phyloP scores from a whole-genome alignment of 768 basidiomycete species.

The Naganishia vishniacii region DNA sequence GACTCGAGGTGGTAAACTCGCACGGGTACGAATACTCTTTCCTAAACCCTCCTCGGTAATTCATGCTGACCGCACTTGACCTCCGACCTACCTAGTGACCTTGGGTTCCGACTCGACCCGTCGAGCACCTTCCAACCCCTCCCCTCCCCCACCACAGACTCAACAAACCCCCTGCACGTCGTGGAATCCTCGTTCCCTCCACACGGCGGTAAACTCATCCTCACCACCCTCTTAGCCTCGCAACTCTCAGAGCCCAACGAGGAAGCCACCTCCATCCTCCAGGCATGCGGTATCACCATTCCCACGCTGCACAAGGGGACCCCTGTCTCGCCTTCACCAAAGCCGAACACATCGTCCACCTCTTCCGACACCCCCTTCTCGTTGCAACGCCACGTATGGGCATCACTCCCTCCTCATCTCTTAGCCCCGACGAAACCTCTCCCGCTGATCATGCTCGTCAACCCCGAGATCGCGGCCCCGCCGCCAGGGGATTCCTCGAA shows the following conservation, averaged over 20 bases:
- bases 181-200: too few relatives aligned
- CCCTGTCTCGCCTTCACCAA: too few relatives aligned
- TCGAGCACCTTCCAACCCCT: too few relatives aligned
- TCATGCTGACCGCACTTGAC: too few relatives aligned
- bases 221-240: neutral
- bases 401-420: constrained; percentile 22
- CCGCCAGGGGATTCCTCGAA: too few relatives aligned
- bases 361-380: neutral
- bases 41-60: too few relatives aligned
- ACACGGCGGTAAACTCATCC: constrained; percentile 2
- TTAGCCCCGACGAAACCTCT: constrained; percentile 52
- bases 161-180: too few relatives aligned
- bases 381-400: neutral
- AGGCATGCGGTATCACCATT: neutral
- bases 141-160: too few relatives aligned
- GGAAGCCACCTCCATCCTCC: neutral
- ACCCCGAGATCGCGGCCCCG: constrained; percentile 50
- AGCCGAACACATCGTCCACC: neutral
- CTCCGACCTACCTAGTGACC: neutral
- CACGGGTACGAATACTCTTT: too few relatives aligned
- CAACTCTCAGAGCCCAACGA: neutral
- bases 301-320: too few relatives aligned
- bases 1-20: too few relatives aligned
- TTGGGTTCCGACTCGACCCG: too few relatives aligned
- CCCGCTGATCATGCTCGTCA: constrained; percentile 54